Percentiles rank a stretch among this genome's conserved stretches.
These are phyloP conservation scores for Batrachochytrium dendrobatidis DNA, from an alignment of 371 early-diverging fungal species.

Conservation along the genomic window DNA sequence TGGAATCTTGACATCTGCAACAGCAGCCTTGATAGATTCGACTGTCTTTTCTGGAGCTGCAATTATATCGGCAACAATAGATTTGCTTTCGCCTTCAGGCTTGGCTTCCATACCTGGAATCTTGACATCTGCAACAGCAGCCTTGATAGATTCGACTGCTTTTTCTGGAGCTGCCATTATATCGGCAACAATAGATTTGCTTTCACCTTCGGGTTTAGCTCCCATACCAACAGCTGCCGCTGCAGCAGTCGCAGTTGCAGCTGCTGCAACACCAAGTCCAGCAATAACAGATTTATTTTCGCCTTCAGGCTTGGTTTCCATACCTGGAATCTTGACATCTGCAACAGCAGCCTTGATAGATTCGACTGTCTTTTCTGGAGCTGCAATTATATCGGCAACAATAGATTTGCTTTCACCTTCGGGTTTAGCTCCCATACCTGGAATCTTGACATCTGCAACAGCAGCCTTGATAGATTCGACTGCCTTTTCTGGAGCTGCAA, in stretches of 20 bases:
- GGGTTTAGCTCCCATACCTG: no score
- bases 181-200: no score
- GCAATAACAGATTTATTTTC: background rate
- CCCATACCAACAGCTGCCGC: background rate
- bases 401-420: no score
- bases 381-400: background rate
- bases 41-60: background rate
- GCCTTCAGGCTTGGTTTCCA: no score
- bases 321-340: no score
- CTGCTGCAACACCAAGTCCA: background rate
- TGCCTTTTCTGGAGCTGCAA: background rate
- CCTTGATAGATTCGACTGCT: background rate
- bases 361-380: background rate
- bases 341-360: constrained; percentile 1
- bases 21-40: background rate
- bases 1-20: background rate
- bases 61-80: background rate
- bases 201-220: no score
- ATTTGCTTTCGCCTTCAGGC: background rate
- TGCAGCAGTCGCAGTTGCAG: background rate
- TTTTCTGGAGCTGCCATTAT: background rate
- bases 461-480: background rate
- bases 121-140: background rate
- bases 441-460: no score
- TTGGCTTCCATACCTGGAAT: background rate